phyloP scores from a whole-genome alignment of 305 asterid species.

The Rubia balearica region DNA sequence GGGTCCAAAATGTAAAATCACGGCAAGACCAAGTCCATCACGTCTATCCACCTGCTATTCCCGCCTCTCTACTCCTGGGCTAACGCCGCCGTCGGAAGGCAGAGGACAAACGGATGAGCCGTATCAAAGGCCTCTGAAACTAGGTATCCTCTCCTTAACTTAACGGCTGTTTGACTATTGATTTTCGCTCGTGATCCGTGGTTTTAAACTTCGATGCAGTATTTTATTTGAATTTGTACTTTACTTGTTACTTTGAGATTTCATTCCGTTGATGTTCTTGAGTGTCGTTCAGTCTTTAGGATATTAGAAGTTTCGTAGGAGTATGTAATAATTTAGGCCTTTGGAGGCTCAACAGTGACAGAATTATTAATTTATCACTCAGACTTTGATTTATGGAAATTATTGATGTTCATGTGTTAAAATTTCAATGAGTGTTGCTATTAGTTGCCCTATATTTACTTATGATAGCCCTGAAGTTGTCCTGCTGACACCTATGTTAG shows the following conservation, averaged over 20 bases:
- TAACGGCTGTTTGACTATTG: not conserved
- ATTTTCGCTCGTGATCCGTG: too few relatives aligned
- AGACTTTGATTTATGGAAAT: not conserved
- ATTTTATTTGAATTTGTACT: not conserved
- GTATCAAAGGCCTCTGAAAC: not conserved
- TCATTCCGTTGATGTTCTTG: not conserved
- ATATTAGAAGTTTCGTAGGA: not conserved
- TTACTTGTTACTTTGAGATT: not conserved
- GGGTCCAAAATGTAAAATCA: not conserved
- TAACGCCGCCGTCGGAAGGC: not conserved
- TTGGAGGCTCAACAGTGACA: not conserved
- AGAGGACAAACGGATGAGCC: not conserved
- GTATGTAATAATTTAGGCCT: not conserved
- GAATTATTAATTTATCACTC: too few relatives aligned
- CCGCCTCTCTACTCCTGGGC: not conserved
- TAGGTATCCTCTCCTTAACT: not conserved
- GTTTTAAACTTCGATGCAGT: not conserved
- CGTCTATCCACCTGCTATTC: not conserved
- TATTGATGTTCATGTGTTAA: too few relatives aligned
- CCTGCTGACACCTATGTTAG: not conserved
- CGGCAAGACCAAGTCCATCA: not conserved
- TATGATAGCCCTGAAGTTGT: too few relatives aligned
- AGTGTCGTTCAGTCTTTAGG: too few relatives aligned
- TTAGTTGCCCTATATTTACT: too few relatives aligned
- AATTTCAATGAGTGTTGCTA: too few relatives aligned